These are phyloP conservation scores for Mycena metata DNA, from an alignment of 768 basidiomycete species.

Conservation along the genomic window DNA sequence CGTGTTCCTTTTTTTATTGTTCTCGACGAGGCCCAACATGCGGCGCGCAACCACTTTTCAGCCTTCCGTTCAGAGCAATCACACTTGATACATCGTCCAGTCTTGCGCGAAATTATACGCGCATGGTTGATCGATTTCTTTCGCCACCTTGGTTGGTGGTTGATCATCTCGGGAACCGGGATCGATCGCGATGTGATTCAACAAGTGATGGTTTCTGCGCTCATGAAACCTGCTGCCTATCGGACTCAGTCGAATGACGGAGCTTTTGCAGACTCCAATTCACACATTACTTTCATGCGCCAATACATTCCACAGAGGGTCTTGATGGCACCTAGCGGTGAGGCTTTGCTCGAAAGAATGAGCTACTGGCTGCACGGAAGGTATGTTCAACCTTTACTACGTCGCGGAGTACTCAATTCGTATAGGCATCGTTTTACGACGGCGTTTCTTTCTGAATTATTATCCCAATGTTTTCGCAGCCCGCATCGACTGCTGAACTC, in stretches of 20 bases:
- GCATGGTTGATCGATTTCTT: background rate
- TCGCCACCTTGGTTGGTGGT: background rate
- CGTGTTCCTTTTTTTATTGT: background rate
- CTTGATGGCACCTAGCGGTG: background rate
- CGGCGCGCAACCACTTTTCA: background rate
- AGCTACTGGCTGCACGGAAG: background rate
- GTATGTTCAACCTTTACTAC: background rate
- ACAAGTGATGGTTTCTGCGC: background rate
- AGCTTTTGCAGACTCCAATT: background rate
- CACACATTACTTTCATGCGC: background rate
- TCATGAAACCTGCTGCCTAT: background rate
- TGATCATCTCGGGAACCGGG: constrained; percentile 1
- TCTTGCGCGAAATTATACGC: constrained; percentile 5
- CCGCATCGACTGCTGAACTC: background rate
- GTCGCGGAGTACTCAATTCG: background rate
- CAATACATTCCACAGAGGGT: background rate
- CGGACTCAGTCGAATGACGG: background rate
- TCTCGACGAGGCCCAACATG: constrained; percentile 1
- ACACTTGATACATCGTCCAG: background rate
- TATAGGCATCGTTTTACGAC: constrained; percentile 1
- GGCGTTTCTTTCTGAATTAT: background rate
- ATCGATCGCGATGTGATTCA: background rate
- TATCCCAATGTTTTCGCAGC: constrained; percentile 1
- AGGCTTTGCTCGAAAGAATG: background rate
- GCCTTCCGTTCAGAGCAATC: background rate